Evolutionary conservation across 441 rosid species (phyloP), one percentile per base, ranked within the genome.

Genomic region (Mallotus japonicus): DNA sequence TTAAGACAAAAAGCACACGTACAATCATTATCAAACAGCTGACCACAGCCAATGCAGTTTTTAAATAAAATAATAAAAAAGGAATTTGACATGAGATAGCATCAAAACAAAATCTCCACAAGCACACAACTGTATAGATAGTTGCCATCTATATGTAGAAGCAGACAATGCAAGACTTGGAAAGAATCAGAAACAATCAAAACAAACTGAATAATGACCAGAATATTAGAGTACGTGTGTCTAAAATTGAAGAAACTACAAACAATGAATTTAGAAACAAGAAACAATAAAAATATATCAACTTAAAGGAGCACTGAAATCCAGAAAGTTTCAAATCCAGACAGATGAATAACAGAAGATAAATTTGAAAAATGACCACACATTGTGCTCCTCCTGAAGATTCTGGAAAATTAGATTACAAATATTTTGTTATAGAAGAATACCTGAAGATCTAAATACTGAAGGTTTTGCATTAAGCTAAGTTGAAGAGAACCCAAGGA

Each of bases 371-470:
- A 17, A 67, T 65, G 28, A 59, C 6, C 5, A 62, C 47, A 40
- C 65, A 71, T 57, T 32, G 47, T 19, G 22, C 24, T 54, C 65
- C 5, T 42, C 46, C 51, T 17, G 32, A 68, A 72, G 24, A 3
- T 61, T 61, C 14, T 24, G 22, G 34, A 34, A 65, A 55, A 28
- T 28, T 16, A 64, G 15, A 67, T 15, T 58, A 54, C 15, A 11
- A 54, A 60, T 49, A 22, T 68, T 53, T 61, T 32, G 47, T 50
- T 44, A 71, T 32, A 76, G 58, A 83, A 47, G 73, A 53, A 79
- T 85, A 95, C 99, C 99, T 89, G 95, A 81, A 95, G 89, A 82
- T 89, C 85, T 75, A 95, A 83, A 71, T 78, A 78, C 59, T 85
- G 93, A 65, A 95, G 96, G 77, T 71, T 84, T 72, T 70, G 87